Evolutionary conservation across 495 filamentous ascomycete species (phyloP).

Genomic region (Aspergillus steynii): DNA sequence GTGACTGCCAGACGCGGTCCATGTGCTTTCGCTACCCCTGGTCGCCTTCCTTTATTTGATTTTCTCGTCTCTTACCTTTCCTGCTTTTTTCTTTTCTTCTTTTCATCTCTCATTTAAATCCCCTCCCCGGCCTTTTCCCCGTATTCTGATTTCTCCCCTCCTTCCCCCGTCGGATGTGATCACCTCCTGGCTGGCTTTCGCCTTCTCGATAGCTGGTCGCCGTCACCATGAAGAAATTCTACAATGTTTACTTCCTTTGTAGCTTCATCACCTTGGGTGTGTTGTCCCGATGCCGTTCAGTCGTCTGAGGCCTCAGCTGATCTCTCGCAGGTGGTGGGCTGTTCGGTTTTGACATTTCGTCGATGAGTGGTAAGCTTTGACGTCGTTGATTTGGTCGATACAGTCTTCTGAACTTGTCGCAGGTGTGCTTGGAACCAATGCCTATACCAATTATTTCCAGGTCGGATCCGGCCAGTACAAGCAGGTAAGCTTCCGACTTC

Average conservation of each 20-base stretch:
- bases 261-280: constrained; percentile 10
- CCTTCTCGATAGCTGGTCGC: neutral
- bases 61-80: neutral
- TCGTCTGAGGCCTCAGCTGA: neutral
- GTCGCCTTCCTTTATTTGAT: neutral
- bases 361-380: constrained; percentile 22
- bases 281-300: neutral
- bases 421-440: constrained; percentile 24
- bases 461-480: constrained; percentile 21
- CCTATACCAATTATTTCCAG: constrained; percentile 24
- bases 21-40: neutral
- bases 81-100: neutral
- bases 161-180: neutral
- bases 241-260: constrained; percentile 12
- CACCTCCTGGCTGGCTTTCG: neutral
- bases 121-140: too few species aligned
- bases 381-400: too few species aligned
- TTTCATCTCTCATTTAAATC: neutral
- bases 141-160: neutral
- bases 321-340: constrained; percentile 16
- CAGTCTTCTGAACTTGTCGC: neutral
- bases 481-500: constrained; percentile 10
- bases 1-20: neutral
- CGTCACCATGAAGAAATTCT: constrained; percentile 7
- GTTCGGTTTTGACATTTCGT: constrained; percentile 26